Evolutionary conservation across 345 rosid species (phyloP), one percentile per base, ranked within the genome.

Genomic region (Eucalyptus cloeziana): DNA sequence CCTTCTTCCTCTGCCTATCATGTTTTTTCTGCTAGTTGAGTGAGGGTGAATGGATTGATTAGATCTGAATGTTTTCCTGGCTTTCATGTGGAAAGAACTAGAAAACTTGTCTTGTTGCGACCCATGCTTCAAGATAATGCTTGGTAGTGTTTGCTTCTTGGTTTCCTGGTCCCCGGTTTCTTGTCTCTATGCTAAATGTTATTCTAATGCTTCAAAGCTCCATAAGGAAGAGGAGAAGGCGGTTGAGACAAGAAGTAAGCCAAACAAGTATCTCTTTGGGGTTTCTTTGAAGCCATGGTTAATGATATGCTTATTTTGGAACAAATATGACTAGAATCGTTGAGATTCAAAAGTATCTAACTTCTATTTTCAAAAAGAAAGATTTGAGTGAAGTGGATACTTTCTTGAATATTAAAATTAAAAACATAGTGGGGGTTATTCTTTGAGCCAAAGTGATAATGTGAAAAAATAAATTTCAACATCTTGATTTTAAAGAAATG

Each of bases 161-260:
- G 90, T 86, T 54, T 89, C 87, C 40, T 33, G 44, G 24, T 31
- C 44, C 43, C 44, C 80, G 13, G 80, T 56, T 45, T 85, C 69
- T 58, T 88, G 89, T 88, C 86, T 79, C n/a, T 86, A 40, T 89
- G 50, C 91, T 90, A 93, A 88, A 87, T 87, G 90, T 89, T 92
- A 87, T 91, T 91, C 91, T 92, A 94, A 94, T 92, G 91, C 91
- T 69, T 33, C 27, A 92, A 94, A 94, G 95, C 91, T 90, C 91
- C 93, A 90, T 67, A 91, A 90, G 87, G 92, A 91, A 62, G 87
- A 43, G 86, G 92, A 90, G 90, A 93, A 92, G 85, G 47, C 15
- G 27, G 44, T 90, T 43, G 92, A 91, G 89, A 90, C 92, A 52
- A 92, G 90, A 52, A 86, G 67, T 86, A 88, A 81, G 60, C 91